Evolutionary conservation across 768 basidiomycete species (phyloP).

Genomic region (Trametes meyenii): DNA sequence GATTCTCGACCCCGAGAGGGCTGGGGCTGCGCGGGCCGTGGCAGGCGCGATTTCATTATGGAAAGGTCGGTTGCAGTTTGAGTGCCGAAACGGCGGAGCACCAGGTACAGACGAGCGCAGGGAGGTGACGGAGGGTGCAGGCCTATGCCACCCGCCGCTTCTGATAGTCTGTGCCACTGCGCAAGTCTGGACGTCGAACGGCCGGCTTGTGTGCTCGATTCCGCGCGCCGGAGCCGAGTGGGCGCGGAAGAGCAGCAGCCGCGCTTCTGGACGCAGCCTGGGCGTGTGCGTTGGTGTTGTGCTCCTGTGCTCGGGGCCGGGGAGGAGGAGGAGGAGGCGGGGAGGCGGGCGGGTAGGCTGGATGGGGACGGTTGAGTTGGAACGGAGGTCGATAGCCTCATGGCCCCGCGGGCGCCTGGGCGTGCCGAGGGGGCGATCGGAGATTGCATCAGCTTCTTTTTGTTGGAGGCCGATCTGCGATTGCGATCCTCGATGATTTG

Average conservation of each 20-base stretch:
- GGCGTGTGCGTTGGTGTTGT: not conserved
- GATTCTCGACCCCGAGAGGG: not conserved
- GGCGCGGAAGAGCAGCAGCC: no score
- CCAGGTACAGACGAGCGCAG: not conserved
- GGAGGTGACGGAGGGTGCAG: not conserved
- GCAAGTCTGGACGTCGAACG: not conserved
- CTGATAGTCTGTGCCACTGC: conserved; percentile 20
- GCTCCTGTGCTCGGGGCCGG: conserved; percentile 7
- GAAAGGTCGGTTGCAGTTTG: conserved; percentile 1
- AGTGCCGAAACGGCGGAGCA: not conserved
- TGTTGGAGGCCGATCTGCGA: conserved; percentile 23
- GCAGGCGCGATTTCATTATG: conserved; percentile 15
- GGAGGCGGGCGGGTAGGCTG: conserved; percentile 1
- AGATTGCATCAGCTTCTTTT: conserved; percentile 23
- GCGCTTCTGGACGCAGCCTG: not conserved
- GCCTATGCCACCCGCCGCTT: conserved; percentile 12
- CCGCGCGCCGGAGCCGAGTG: no score
- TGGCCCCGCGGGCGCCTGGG: conserved; percentile 10
- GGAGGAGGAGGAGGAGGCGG: not conserved
- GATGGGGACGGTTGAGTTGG: conserved; percentile 13
- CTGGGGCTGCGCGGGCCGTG: not conserved
- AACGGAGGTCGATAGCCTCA: conserved; percentile 24
- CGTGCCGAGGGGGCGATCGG: conserved; percentile 14
- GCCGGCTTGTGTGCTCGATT: no score
- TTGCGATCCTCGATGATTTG: conserved; percentile 18